Conservation (phyloP, 1,284 basidiomycete species). For the Boletus semigastroideus region DNA sequence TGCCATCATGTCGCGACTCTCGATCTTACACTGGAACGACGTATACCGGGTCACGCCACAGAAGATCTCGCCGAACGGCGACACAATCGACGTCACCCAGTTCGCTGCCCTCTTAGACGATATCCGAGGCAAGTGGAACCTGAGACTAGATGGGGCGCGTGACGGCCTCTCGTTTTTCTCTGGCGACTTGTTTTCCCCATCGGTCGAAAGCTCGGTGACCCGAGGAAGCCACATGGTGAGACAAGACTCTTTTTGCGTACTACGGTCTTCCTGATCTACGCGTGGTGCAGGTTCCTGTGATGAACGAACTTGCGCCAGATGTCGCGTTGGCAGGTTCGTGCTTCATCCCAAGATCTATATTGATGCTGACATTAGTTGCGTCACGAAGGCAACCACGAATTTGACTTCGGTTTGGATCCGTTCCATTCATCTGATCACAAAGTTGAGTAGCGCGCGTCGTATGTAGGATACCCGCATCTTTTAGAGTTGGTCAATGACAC, state of each 20-base stretch:
- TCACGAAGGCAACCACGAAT: constrained; percentile 61
- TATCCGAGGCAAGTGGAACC: constrained; percentile 53
- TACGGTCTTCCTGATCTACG: neutral
- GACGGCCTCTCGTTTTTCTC: constrained; percentile 87
- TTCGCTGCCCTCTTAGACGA: constrained; percentile 64
- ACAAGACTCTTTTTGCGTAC: neutral
- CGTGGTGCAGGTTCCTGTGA: constrained; percentile 65
- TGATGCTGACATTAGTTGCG: neutral
- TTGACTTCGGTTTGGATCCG: constrained; percentile 45
- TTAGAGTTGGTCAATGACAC: constrained; percentile 66
- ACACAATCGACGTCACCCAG: constrained; percentile 76
- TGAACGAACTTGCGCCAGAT: constrained; percentile 73
- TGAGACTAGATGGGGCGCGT: constrained; percentile 47
- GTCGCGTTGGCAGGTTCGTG: constrained; percentile 60
- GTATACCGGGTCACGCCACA: constrained; percentile 76
- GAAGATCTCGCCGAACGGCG: constrained; percentile 51
- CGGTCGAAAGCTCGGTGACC: constrained; percentile 84
- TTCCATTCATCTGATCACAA: neutral
- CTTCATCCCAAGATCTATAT: neutral
- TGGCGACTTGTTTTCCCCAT: constrained; percentile 86
- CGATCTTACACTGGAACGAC: constrained; percentile 67
- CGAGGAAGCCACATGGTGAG: constrained; percentile 89
- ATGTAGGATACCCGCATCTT: constrained; percentile 82
- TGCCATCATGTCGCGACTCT: constrained; percentile 26
- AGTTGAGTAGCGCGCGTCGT: constrained; percentile 6